Conservation (phyloP, 2,329 filamentous ascomycete species). For the Paracoccidioides brasiliensis region DNA sequence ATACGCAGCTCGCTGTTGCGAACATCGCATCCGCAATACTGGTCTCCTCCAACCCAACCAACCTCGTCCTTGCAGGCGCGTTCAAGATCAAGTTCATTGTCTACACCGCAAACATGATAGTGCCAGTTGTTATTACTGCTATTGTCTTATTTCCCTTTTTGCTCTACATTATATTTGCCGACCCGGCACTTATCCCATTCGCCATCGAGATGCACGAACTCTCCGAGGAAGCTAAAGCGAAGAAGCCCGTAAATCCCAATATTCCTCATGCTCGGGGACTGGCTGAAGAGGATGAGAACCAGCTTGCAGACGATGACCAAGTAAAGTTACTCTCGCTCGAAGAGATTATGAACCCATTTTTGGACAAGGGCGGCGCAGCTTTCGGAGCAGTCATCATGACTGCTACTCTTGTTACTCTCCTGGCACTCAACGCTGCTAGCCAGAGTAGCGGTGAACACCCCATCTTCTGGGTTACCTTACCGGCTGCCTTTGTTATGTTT, state of each 20-base stretch:
- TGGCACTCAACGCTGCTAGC: slow-evolving; percentile 52
- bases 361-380: slow-evolving; percentile 52
- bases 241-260: slow-evolving; percentile 56
- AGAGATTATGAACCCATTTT: slow-evolving; percentile 62
- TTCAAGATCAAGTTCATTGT: slow-evolving; percentile 59
- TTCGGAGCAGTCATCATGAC: slow-evolving; percentile 56
- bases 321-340: slow-evolving; percentile 49
- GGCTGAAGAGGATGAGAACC: slow-evolving; percentile 39
- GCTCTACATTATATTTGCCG: slow-evolving; percentile 54
- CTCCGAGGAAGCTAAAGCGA: slow-evolving; percentile 41
- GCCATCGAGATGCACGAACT: slow-evolving; percentile 58
- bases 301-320: slow-evolving; percentile 36
- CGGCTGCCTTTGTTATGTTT: slow-evolving; percentile 55
- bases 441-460: slow-evolving; percentile 38
- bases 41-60: slow-evolving; percentile 67
- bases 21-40: slow-evolving; percentile 64
- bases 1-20: slow-evolving; percentile 56
- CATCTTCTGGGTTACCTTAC: slow-evolving; percentile 57
- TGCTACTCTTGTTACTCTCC: slow-evolving; percentile 50
- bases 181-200: slow-evolving; percentile 49
- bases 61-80: slow-evolving; percentile 59
- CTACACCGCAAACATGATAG: slow-evolving; percentile 67
- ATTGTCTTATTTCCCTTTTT: slow-evolving; percentile 57
- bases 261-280: slow-evolving; percentile 52
- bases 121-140: slow-evolving; percentile 55